A percentile compares a stretch with the other conserved stretches of the same genome.
Conservation (phyloP, 306 rosid genomes). For the Hylodesmum podocarpum region DNA sequence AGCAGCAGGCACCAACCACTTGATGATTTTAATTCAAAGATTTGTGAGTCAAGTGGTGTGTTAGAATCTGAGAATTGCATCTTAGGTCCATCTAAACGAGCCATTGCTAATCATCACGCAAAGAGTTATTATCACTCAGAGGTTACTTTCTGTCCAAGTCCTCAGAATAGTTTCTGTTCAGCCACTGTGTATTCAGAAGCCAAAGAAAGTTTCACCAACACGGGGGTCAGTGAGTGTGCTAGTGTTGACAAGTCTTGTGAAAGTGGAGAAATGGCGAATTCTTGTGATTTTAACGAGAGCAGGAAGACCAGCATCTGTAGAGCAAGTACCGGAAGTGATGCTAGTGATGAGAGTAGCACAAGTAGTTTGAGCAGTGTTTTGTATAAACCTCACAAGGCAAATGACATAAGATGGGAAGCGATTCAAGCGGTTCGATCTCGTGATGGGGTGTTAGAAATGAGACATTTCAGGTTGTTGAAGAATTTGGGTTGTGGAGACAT, state of each 20-base stretch:
- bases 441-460: slow-evolving; percentile 69
- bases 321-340: slow-evolving; percentile 87
- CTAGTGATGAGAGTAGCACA: slow-evolving; percentile 84
- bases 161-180: slow-evolving; percentile 75
- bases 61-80: slow-evolving; percentile 47
- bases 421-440: slow-evolving; percentile 70
- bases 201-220: slow-evolving; percentile 83
- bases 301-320: slow-evolving; percentile 83
- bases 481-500: slow-evolving; percentile 92
- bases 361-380: slow-evolving; percentile 70
- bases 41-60: slow-evolving; percentile 33
- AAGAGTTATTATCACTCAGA: slow-evolving; percentile 48
- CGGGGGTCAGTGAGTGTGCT: slow-evolving; percentile 79
- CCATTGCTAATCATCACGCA: slow-evolving; percentile 37
- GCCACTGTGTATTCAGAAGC: slow-evolving; percentile 82
- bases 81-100: slow-evolving; percentile 43
- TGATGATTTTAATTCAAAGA: slow-evolving; percentile 35
- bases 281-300: slow-evolving; percentile 67
- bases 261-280: slow-evolving; percentile 56
- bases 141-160: slow-evolving; percentile 64
- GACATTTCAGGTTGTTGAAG: slow-evolving; percentile 74
- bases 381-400: slow-evolving; percentile 86
- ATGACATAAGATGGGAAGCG: slow-evolving; percentile 93
- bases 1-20: slow-evolving; percentile 34
- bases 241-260: slow-evolving; percentile 70